Base-by-base conservation (phyloP, 2,329 filamentous ascomycete genomes). In the Graphilbum fragrans region DNA sequence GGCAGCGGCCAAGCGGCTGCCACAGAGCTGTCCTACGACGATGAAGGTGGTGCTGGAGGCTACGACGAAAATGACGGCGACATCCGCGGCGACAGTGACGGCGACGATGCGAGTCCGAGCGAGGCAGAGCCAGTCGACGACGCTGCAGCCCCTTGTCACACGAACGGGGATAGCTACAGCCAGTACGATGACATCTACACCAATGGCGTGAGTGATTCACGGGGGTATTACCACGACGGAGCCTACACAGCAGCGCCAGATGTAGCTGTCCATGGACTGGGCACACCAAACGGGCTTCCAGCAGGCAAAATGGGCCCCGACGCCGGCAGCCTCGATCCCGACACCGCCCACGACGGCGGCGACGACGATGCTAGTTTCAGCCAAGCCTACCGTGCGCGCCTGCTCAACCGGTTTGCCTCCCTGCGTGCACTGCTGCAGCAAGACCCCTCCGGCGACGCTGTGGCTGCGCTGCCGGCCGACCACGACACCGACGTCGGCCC, bases 161-260 rank as follows among this genome's bases (percentile, higher is more conserved):
- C 25, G 2, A 21, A 21, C 5, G 16, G n/a, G 7, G 7, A 11
- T 32, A n/a, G 7, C 32, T 8, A 17, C 17, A 14, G 17, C 32
- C 8, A 5, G 7, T 8, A 34, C 17, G 32, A 19, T 17, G 56
- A 54, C 25, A 65, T 72, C 34, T 77, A 77, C 52, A 53, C 64
- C 43, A 16, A 31, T 9, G 66, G 66, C 6, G 47, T 59, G 18
- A 68, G 70, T 41, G 74, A 81, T 51, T 63, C 67, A 19, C 62
- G 72, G 42, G 82, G 81, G 11, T 80, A 76, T 53, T 92, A 85
- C 56, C 65, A 77, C 16, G 84, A 94, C 50, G 87, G 86, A 38
- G 82, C 85, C 31, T 94, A 86, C 56, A 75, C 81, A 20, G 82
- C 79, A 4, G 66, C 70, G 3, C 69, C 74, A 0, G 61, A 67